Base-by-base conservation (phyloP, 108 stramenopile genomes). In the Cyclotella kingstonii region DNA sequence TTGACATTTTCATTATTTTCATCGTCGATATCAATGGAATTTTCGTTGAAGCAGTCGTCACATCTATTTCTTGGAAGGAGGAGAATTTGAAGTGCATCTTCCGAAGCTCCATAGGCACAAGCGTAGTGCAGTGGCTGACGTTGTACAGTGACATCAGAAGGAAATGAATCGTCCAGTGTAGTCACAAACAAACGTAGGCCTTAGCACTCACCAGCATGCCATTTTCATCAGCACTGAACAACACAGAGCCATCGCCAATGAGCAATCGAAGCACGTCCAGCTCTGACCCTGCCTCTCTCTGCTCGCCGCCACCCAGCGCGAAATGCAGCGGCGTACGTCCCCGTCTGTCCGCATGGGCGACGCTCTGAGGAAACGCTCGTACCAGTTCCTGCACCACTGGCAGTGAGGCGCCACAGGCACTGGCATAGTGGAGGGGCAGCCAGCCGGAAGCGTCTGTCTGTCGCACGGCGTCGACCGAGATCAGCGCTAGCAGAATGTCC, bases 61-160 rank as follows among this genome's bases (percentile, higher is more conserved):
- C n/a, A n/a, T n/a, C n/a, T n/a, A n/a, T n/a, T n/a, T n/a, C n/a
- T n/a, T n/a, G n/a, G n/a, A n/a, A n/a, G n/a, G n/a, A n/a, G n/a
- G 19, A 92, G 51, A 15, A 82, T 82, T 21, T 69, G 63, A 14
- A 92, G 47, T 30, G 76, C 72, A 41, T 87, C 87, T 31, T 82
- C 84, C 3, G 84, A 73, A 3, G 82, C 84, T 36, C 91, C 91
- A 55, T 87, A 92, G 17, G 85, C 82, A 61, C 90, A 92, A n/a
- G 90, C 90, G 67, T 85, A 89, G 42, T 92, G 90, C 1, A 91
- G 69, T 3, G 86, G 90, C 73, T 80, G 42, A 41, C 5, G 14
- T 45, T 35, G 56, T 4, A 25, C 29, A 18, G 59, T 35, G 26
- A 3, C 3, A 30, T 45, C 9, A 58, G 28, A 31, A 47, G 12